Conservation (phyloP, 805 yeast species). For the Candida chilensis region DNA sequence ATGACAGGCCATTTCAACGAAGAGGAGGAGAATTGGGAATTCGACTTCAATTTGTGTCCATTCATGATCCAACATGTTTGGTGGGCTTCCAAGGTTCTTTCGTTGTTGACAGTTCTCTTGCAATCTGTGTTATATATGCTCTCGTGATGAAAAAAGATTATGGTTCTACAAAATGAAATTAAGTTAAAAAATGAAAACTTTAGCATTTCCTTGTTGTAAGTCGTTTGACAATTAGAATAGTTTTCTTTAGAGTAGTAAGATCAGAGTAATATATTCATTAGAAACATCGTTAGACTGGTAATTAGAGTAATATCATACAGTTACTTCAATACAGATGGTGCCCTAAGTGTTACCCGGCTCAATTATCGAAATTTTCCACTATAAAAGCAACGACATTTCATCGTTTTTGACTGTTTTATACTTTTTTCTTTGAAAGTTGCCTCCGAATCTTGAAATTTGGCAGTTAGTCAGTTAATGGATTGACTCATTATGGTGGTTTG, state of each 20-base stretch:
- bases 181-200: too few species aligned
- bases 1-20: constrained; percentile 62
- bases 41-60: constrained; percentile 66
- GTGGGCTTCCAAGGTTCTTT: constrained; percentile 77
- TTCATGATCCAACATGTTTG: constrained; percentile 86
- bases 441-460: constrained; percentile 13
- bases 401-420: constrained; percentile 3
- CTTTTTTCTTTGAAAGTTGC: constrained; percentile 16
- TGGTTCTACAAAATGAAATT: constrained; percentile 2
- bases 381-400: neutral
- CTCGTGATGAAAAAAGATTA: constrained; percentile 4
- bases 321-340: constrained; percentile 4
- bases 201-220: too few species aligned
- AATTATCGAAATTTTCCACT: neutral
- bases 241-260: neutral
- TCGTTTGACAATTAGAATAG: neutral
- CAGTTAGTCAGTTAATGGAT: constrained; percentile 9
- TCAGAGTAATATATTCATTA: neutral
- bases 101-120: constrained; percentile 27
- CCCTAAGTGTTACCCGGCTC: constrained; percentile 8
- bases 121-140: constrained; percentile 12
- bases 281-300: neutral
- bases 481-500: constrained; percentile 4
- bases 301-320: constrained; percentile 5
- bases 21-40: constrained; percentile 42